A percentile compares a stretch with the other conserved stretches of the same genome.
Conservation (phyloP, 352 stramenopile species). For the Phytophthora fragariae region DNA sequence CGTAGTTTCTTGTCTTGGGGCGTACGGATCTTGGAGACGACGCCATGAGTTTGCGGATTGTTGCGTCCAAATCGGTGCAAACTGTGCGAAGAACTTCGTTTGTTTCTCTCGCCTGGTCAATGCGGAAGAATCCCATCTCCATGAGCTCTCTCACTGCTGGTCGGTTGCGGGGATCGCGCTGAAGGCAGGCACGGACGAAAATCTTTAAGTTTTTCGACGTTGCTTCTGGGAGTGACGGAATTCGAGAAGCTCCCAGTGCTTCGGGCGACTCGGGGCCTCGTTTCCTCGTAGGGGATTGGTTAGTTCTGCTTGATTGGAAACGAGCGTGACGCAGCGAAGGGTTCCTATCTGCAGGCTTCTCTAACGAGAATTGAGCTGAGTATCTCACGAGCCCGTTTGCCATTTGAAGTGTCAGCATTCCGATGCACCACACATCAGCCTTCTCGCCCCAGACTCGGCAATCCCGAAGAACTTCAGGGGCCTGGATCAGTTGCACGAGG, state of each 20-base stretch:
- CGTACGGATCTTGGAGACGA: conserved; percentile 16
- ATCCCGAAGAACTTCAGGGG: conserved; percentile 38
- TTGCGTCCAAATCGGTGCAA: conserved; percentile 67
- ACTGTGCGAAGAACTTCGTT: conserved; percentile 65
- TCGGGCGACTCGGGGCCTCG: conserved; percentile 17
- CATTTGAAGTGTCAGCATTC: conserved; percentile 69
- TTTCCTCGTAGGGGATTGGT: conserved; percentile 15
- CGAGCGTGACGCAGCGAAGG: conserved; percentile 7
- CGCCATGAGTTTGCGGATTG: conserved; percentile 51
- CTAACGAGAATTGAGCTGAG: background rate
- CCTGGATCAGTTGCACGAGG: conserved; percentile 14
- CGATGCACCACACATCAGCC: conserved; percentile 65
- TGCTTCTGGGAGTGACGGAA: conserved; percentile 49
- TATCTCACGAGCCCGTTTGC: conserved; percentile 31
- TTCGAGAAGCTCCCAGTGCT: background rate
- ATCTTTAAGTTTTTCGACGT: conserved; percentile 55
- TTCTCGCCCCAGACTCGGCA: conserved; percentile 32
- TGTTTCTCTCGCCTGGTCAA: conserved; percentile 55
- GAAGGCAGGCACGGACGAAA: conserved; percentile 57
- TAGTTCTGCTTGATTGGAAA: conserved; percentile 17
- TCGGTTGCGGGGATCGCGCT: conserved; percentile 51
- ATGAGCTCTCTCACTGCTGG: conserved; percentile 40
- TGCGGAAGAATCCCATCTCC: conserved; percentile 58
- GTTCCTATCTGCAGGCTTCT: conserved; percentile 16
- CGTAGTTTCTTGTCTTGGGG: conserved; percentile 8